Conservation (phyloP, 192 early-diverging fungal genomes). For the Phlyctochytrium arcticum region DNA sequence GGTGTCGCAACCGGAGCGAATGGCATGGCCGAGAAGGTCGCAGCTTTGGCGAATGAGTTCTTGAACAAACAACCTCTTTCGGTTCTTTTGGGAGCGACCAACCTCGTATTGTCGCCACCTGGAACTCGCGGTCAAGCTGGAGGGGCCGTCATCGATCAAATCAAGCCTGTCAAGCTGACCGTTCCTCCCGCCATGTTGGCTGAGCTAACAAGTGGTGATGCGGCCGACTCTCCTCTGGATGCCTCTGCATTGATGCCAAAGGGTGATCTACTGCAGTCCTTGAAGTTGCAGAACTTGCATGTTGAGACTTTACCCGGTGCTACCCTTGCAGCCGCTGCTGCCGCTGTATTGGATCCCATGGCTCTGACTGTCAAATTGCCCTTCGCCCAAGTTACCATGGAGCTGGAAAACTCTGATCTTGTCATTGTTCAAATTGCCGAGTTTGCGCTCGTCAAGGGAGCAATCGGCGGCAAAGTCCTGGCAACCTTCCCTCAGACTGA, state of each 20-base stretch:
- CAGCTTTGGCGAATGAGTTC: constrained; percentile 22
- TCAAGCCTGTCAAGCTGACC: constrained; percentile 22
- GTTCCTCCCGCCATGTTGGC: neutral
- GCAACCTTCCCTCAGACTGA: constrained; percentile 15
- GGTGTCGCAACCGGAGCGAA: constrained; percentile 26
- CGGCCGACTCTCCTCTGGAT: constrained; percentile 30
- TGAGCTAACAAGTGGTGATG: too few relatives aligned
- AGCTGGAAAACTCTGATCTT: constrained; percentile 3
- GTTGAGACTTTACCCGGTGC: constrained; percentile 17
- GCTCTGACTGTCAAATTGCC: constrained; percentile 31
- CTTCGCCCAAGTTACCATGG: constrained; percentile 12
- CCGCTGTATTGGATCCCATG: constrained; percentile 26
- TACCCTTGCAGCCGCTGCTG: constrained; percentile 10
- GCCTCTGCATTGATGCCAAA: constrained; percentile 27
- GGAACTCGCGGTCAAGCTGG: constrained; percentile 22
- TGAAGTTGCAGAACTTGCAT: constrained; percentile 9
- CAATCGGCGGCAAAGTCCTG: constrained; percentile 3
- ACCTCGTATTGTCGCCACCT: constrained; percentile 22
- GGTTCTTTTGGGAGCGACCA: constrained; percentile 15
- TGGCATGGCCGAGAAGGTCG: constrained; percentile 23
- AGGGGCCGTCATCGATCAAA: constrained; percentile 34
- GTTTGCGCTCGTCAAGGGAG: constrained; percentile 16
- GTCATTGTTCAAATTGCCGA: constrained; percentile 19
- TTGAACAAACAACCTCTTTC: neutral
- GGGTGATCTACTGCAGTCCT: constrained; percentile 7